phyloP scores from a whole-genome alignment of 345 rosid genomes.

The Aegle marmelos region DNA sequence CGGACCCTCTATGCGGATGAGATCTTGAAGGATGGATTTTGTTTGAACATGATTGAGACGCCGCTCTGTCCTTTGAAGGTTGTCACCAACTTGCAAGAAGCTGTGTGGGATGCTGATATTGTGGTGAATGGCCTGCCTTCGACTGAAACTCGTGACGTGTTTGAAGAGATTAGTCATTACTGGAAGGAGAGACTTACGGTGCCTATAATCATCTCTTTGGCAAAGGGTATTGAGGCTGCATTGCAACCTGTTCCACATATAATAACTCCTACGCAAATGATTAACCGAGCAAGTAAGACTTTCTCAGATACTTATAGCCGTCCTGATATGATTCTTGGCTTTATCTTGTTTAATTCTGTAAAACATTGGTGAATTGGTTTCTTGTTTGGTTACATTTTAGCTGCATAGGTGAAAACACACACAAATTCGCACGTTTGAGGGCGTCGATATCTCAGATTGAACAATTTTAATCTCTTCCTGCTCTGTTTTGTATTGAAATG shows the following conservation, averaged over 20 bases:
- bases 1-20: constrained; percentile 71
- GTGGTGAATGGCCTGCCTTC: constrained; percentile 81
- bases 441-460: not conserved
- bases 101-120: constrained; percentile 82
- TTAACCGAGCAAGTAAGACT: constrained; percentile 59
- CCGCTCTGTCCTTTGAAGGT: constrained; percentile 82
- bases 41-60: constrained; percentile 80
- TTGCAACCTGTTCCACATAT: constrained; percentile 64
- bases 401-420: not conserved
- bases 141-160: constrained; percentile 60
- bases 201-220: constrained; percentile 67
- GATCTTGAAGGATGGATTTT: constrained; percentile 80
- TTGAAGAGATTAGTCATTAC: constrained; percentile 60
- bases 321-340: not conserved
- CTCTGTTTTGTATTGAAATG: not conserved
- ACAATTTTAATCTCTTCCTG: not conserved
- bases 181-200: constrained; percentile 74
- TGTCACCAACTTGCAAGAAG: constrained; percentile 79
- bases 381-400: not conserved
- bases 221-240: constrained; percentile 87
- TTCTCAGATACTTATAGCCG: not conserved
- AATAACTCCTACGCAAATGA: constrained; percentile 79
- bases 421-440: not conserved
- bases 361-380: not conserved
- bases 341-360: not conserved